Evolutionary conservation across 441 rosid genomes (phyloP), one percentile per base, ranked within the genome.

Genomic region (Breynia disticha): DNA sequence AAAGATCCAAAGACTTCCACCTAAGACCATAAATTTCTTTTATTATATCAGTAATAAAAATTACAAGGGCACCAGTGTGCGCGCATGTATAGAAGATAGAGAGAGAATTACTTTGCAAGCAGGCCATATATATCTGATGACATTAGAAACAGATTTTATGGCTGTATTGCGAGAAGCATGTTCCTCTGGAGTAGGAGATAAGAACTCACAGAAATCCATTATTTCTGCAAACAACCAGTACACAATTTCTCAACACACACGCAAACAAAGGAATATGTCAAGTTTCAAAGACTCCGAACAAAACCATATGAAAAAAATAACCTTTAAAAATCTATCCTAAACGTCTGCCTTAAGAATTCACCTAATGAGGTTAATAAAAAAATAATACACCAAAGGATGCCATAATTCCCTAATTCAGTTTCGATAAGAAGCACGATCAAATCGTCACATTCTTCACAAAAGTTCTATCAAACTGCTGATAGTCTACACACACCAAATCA

Each of bases 91-190:
- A 44, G 45, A 12, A 54, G 48, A 43, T 38, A 48, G 37, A 28
- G 52, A 16, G 7, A 48, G 4, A 53, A 47, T 57, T 64, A 81
- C 98, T 82, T 72, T 75, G 76, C 90, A 81, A 60, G 64, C 61
- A 14, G 96, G 93, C 96, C 98, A 90, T 69, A 87, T 87, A 68
- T 84, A 87, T 51, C 66, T 82, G 47, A 90, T 85, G 56, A 83
- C 86, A 67, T 73, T 75, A 61, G 65, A 71, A 16, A 90, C 96
- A 66, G 65, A 55, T 32, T 76, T 66, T 16, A 85, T 70, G 11
- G 98, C 95, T 35, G 63, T 64, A 58, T 59, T 68, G 15, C 96
- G 87, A 44, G 74, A 68, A 7, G 81, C 75, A 68, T 71, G 68
- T 50, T 90, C 98, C 59, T 86, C 95, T 0, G 47, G 75, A 38